Evolutionary conservation across 192 early-diverging fungal genomes (phyloP), one percentile per base, ranked within the genome.

Genomic region (Umbelopsis isabellina): DNA sequence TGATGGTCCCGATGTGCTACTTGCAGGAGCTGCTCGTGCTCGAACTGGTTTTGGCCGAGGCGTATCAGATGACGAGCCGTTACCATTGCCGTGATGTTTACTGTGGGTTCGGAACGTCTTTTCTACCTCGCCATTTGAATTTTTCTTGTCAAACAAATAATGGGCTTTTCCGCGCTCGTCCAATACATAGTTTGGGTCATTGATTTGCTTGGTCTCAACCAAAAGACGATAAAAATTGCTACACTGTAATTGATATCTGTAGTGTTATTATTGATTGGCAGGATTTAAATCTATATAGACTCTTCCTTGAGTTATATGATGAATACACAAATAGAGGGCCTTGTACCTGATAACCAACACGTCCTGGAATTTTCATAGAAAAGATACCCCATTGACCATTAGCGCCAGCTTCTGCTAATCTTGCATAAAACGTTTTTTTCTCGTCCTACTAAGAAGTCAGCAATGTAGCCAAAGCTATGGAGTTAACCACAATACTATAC

Each of bases 371-470:
- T 12, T 90, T 87, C 88, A 95, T 94, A 46, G 93, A 95, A 74
- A 97, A 97, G 46, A 97, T 88, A 18, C 95, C 94, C 94, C 95
- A 97, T 73, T 97, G 94, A 7, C 95, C 94, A 74, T 94, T 93
- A 21, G 93, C 93, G 11, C 95, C 95, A 23, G 94, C 86, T 75
- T 95, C 94, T 35, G 76, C 78, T 66, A 97, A 77, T 35, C 95
- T 84, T 49, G 87, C 77, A 69, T 93, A 89, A 76, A 97, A 97
- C 46, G 93, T 75, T 67, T 85, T 84, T 70, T 93, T 89, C 79
- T 97, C 95, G 53, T 91, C 90, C 81, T 90, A 67, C 49, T 27
- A 33, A 58, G 53, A 51, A 61, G 50, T 41, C 18, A 22, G 30
- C 22, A 22, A 25, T 35, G 3, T 25, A 13, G 18, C 3, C 49